Percentiles rank a stretch among this genome's conserved stretches.
Evolutionary conservation across 345 rosid genomes (phyloP).

Genomic region (Aethionema arabicum): DNA sequence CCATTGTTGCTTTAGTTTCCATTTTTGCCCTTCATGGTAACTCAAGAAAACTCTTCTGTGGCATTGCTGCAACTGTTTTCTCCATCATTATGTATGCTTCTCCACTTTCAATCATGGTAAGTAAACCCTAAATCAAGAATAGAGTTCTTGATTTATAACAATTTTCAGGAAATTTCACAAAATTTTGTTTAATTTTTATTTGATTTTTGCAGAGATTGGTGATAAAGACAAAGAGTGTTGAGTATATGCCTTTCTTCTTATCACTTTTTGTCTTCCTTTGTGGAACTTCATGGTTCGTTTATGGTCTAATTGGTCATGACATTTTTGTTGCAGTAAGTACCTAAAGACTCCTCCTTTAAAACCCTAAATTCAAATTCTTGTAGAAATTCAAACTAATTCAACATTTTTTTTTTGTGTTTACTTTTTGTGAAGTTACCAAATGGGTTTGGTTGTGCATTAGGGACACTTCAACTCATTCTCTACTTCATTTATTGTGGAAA

Average conservation of each 20-base stretch:
- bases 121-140: background rate
- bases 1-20: conserved; percentile 60
- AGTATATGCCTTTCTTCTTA: conserved; percentile 94
- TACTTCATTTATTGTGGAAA: conserved; percentile 71
- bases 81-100: conserved; percentile 96
- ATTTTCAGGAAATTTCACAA: background rate
- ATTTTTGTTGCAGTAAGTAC: conserved; percentile 76
- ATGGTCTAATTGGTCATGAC: conserved; percentile 81
- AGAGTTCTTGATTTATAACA: background rate
- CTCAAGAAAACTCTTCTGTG: conserved; percentile 74
- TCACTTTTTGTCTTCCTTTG: conserved; percentile 89
- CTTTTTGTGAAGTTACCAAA: conserved; percentile 65
- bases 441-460: conserved; percentile 83
- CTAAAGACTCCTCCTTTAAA: background rate
- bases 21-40: conserved; percentile 66
- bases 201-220: conserved; percentile 64
- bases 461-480: conserved; percentile 68
- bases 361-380: background rate
- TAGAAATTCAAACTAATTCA: background rate
- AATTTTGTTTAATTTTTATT: background rate
- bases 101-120: conserved; percentile 94
- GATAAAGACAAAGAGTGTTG: conserved; percentile 88
- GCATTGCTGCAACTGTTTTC: conserved; percentile 76
- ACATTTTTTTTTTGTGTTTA: background rate
- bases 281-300: conserved; percentile 95